Base-by-base conservation (phyloP, 805 yeast genomes). In the Komagataella kurtzmanii region DNA sequence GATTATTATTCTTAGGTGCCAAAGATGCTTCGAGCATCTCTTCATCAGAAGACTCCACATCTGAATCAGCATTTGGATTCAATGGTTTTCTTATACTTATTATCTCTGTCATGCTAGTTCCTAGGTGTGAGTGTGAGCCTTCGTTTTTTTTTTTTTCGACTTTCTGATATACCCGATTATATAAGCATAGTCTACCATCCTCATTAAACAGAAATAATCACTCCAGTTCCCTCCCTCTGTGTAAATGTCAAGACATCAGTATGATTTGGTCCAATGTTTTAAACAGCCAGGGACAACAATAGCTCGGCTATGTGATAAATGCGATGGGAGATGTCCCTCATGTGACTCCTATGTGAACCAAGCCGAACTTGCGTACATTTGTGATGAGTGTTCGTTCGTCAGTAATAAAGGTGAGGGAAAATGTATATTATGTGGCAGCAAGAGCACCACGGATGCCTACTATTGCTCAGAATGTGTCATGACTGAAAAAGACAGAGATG, bases 291-390 rank as follows among this genome's bases (percentile, higher is more conserved):
- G 97, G 0, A 75, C 80, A 0, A 66, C 70, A 17, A 63, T 77
- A 3, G 98, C 96, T 1, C 68, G 73, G 50, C 70, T 90, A 3
- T 90, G 98, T 60, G 81, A 79, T 36, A 85, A 77, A 63, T 90
- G 98, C 64, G 97, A 90, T 62, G 97, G 97, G 1, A 75, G 81
- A 57, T 90, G 98, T 60, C 97, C 97, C 2, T 72, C 81, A 2
- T 90, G 98, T 65, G 97, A 89, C 61, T 85, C 96, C 1, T 77
- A 75, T 57, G 96, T 88, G 6, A 79, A 82, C 55, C 88, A 93
- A 0, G 75, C 77, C 6, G 72, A 76, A 17, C 65, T 71, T 53
- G 97, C 80, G 1, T 72, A 85, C 53, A 75, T 88, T 18, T 90
- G 98, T 64, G 90, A 85, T 54, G 91, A 83, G 55, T 90, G 98